Base-by-base conservation (phyloP, 306 rosid genomes). In the Carpinus fangiana region DNA sequence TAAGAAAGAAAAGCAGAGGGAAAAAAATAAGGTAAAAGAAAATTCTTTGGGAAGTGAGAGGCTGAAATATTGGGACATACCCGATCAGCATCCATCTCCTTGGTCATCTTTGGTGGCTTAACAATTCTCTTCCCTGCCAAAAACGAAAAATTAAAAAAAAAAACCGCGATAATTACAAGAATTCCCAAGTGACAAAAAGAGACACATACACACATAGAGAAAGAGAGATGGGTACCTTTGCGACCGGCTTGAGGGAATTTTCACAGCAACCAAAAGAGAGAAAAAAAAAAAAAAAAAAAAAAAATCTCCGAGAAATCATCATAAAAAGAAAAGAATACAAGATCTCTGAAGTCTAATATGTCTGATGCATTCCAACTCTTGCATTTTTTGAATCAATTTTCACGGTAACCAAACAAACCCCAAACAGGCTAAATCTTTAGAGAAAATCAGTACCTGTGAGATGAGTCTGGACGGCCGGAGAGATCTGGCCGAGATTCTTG, bases 81-180 rank as follows among this genome's bases (percentile, higher is more conserved):
- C 41, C 94, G 90, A 80, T 94, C 96, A n/a, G 87, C 47, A 66
- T 94, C 94, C 97, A 94, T 92, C 4, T 89, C 98, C 75, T 85
- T 83, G 16, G 97, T 83, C 62, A 77, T 28, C 81, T 89, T 94
- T 0, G 89, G 74, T 1, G 98, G 97, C 88, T 94, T 94, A 28
- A 94, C 77, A 50, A 56, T 72, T 81, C 92, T 88, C 89, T 85
- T 94, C 69, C 98, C 98, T 90, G 78, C 11, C 23, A 72, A 72
- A 21, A 11, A 2, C 20, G 7, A 17, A 23, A 73, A 94, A 89
- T 23, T 23, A 23, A 55, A 23, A 55, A 92, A 82, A 3, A 90
- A 83, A 0, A 9, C 0, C 3, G 64, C 2, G 34, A 23, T 23
- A 57, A 57, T 20, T 57, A 8, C 34, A 20, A 20, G n/a, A 21